Percentiles rank a stretch among this genome's conserved stretches.
Conservation (phyloP, 495 filamentous ascomycete species). For the Tuber melanosporum region DNA sequence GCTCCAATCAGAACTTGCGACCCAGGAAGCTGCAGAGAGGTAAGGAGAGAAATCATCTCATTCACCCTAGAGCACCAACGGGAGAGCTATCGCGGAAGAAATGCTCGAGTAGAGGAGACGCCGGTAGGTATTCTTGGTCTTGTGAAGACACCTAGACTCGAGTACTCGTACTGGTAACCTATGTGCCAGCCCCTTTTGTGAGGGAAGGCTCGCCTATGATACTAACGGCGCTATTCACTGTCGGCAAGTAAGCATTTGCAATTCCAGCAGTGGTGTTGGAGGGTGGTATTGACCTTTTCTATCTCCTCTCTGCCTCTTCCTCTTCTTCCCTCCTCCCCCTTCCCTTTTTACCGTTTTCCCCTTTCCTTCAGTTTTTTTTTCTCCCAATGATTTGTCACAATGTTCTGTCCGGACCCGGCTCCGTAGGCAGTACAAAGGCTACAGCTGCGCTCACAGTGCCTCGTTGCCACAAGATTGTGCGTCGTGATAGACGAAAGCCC, state of each 20-base stretch:
- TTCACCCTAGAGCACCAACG: background rate
- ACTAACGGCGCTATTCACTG: background rate
- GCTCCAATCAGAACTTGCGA: background rate
- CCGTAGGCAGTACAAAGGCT: background rate
- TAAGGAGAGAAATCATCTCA: background rate
- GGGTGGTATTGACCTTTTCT: background rate
- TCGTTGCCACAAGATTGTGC: background rate
- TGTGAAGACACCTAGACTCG: background rate
- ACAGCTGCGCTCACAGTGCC: background rate
- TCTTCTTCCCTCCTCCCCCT: background rate
- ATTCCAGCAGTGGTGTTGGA: background rate
- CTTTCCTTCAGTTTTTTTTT: background rate
- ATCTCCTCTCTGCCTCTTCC: background rate
- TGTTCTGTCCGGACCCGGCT: background rate
- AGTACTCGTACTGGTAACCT: background rate
- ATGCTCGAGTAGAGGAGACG: background rate
- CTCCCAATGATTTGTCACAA: background rate
- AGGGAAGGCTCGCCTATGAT: background rate
- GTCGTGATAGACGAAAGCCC: background rate
- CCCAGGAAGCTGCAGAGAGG: background rate
- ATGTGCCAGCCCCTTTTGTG: background rate
- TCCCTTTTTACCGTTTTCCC: background rate
- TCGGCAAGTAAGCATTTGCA: background rate
- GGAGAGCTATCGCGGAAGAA: background rate
- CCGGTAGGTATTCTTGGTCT: background rate